phyloP scores from a whole-genome alignment of 106 monocot species.

The Xerophyta viscosa region DNA sequence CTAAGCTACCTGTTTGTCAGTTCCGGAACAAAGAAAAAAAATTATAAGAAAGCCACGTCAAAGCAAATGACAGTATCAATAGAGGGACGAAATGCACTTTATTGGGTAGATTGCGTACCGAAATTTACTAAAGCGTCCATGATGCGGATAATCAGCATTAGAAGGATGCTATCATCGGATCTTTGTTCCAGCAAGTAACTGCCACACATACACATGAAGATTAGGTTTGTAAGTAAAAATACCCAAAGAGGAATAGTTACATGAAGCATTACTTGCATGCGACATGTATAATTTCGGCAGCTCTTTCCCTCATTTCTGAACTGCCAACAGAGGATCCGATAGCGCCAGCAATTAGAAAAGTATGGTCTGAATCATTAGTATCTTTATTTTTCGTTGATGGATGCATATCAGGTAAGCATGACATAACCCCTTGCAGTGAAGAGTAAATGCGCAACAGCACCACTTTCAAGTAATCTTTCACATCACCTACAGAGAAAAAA shows the following conservation, averaged over 20 bases:
- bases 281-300: conserved; percentile 67
- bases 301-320: conserved; percentile 87
- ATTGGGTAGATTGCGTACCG: conserved; percentile 40
- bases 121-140: conserved; percentile 81
- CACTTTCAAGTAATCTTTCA: conserved; percentile 92
- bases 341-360: conserved; percentile 70
- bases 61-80: too few relatives aligned
- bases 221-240: conserved; percentile 5
- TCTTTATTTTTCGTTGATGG: conserved; percentile 42
- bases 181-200: conserved; percentile 79
- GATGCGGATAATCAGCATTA: conserved; percentile 81
- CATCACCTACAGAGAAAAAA: conserved; percentile 72
- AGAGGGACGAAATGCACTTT: too few relatives aligned
- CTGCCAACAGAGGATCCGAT: conserved; percentile 68
- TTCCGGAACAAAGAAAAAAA: too few relatives aligned
- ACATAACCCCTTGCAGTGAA: conserved; percentile 83
- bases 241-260: not conserved
- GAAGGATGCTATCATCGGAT: conserved; percentile 95
- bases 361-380: conserved; percentile 20
- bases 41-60: too few relatives aligned
- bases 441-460: conserved; percentile 87
- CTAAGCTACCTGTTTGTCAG: conserved; percentile 58
- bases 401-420: conserved; percentile 93
- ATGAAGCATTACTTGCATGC: conserved; percentile 67
- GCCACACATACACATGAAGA: conserved; percentile 7